Evolutionary conservation across 371 early-diverging fungal species (phyloP), one percentile per base, ranked within the genome.

Genomic region (Mortierella sp.): DNA sequence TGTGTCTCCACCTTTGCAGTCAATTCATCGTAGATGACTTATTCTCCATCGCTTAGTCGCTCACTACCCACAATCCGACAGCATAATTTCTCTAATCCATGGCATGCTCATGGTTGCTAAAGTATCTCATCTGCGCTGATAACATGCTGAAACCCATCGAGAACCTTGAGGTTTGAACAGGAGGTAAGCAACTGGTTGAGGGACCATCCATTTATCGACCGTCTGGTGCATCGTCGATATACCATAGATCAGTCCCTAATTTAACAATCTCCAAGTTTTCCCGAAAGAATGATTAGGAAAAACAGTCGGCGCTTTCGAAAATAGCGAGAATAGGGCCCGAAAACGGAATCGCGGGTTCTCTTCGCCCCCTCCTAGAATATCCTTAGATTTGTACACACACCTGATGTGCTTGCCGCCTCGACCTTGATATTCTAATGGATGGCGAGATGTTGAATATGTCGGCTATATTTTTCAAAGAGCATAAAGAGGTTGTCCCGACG

Each of bases 1-100:
- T n/a, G n/a, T n/a, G n/a, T n/a, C n/a, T n/a, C n/a, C n/a, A 3
- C 2, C 2, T 13, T 19, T 22, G 28, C 13, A 22, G 31, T 23
- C 35, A 34, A 15, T 19, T 23, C 31, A 37, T 58, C 13, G 22
- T 57, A 34, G 23, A 66, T 10, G 3, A 4, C 28, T 15, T 40
- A 31, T 17, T 43, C 61, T 2, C 13, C 42, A n/a, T 42, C 31
- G 13, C 12, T 35, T 43, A 68, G 31, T 28, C 61, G 54, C 28
- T 61, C 28, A 28, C 61, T 40, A 7, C 68, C 61, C 1, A 32
- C 29, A 29, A 61, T 68, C 42, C 60, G 54, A 31, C 61, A 61
- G 12, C 68, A 55, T 19, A 68, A 61, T 34, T 35, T 61, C 68
- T 68, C 68, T 31, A 68, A 12, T 1, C 61, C 61, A 12, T 60